These are phyloP conservation scores for Eimeria acervulina DNA, from an alignment of 169 alveolate species.

Conservation along the genomic window DNA sequence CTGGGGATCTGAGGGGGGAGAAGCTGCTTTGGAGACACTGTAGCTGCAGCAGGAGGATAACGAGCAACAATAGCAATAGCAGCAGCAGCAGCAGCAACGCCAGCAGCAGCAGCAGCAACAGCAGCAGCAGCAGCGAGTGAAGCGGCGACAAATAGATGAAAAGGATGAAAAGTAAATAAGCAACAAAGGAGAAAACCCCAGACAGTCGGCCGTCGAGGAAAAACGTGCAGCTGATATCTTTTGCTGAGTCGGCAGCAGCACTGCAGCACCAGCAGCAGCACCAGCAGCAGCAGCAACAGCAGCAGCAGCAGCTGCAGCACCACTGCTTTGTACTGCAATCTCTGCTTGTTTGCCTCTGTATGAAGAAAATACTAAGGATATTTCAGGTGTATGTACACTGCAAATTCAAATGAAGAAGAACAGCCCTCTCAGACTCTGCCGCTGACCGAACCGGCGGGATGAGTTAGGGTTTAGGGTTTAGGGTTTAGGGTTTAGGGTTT, in stretches of 20 bases:
- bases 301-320: neutral
- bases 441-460: neutral
- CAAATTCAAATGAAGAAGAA: neutral
- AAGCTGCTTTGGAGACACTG: neutral
- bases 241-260: neutral
- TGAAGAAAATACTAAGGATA: neutral
- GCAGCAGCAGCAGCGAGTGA: neutral
- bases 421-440: neutral
- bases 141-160: neutral
- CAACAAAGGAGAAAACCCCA: neutral
- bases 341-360: neutral
- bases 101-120: neutral
- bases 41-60: neutral
- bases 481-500: slow-evolving; percentile 46
- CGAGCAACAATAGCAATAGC: neutral
- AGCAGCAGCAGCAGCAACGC: slow-evolving; percentile 27
- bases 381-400: slow-evolving; percentile 11
- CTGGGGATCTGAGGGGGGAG: neutral
- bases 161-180: neutral
- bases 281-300: neutral
- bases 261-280: slow-evolving; percentile 40
- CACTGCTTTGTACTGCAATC: neutral
- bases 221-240: no score
- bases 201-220: neutral
- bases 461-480: slow-evolving; percentile 6